phyloP scores from a whole-genome alignment of 2,329 filamentous ascomycete species.

The Salinomyces thailandicus region DNA sequence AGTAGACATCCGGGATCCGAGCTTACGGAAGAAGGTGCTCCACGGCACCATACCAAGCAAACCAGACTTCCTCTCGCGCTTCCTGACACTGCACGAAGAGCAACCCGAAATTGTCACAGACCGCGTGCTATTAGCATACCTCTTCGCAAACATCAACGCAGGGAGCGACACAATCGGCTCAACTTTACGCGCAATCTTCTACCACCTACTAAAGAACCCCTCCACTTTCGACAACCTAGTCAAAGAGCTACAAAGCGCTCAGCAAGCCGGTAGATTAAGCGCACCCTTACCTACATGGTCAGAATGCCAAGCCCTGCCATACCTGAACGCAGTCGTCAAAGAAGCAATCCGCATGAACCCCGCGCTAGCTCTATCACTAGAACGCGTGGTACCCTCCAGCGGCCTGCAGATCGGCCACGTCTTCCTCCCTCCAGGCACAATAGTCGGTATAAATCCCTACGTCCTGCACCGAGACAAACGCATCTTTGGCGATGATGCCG shows the following conservation, averaged over 20 bases:
- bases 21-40: slow-evolving; percentile 13
- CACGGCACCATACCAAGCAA: slow-evolving; percentile 17
- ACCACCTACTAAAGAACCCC: slow-evolving; percentile 24
- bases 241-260: slow-evolving; percentile 10
- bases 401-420: slow-evolving; percentile 11
- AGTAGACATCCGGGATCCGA: slow-evolving; percentile 8
- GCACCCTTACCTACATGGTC: slow-evolving; percentile 16
- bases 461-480: slow-evolving; percentile 31
- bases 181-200: slow-evolving; percentile 30
- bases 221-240: slow-evolving; percentile 4
- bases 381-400: slow-evolving; percentile 11
- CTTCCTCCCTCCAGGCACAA: slow-evolving; percentile 30
- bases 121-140: slow-evolving; percentile 14
- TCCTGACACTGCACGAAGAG: slow-evolving; percentile 17
- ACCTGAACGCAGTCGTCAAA: slow-evolving; percentile 18
- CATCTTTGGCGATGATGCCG: slow-evolving; percentile 28
- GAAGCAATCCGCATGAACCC: slow-evolving; percentile 18
- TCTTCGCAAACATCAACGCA: slow-evolving; percentile 21
- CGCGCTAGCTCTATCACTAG: slow-evolving; percentile 14
- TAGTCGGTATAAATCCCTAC: slow-evolving; percentile 36
- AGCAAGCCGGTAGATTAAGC: slow-evolving; percentile 8
- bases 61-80: slow-evolving; percentile 21
- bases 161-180: slow-evolving; percentile 34
- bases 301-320: slow-evolving; percentile 13
- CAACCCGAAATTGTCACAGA: slow-evolving; percentile 18